These are phyloP conservation scores for Diaporthe ilicicola DNA, from an alignment of 2,329 filamentous ascomycete genomes.

Conservation along the genomic window DNA sequence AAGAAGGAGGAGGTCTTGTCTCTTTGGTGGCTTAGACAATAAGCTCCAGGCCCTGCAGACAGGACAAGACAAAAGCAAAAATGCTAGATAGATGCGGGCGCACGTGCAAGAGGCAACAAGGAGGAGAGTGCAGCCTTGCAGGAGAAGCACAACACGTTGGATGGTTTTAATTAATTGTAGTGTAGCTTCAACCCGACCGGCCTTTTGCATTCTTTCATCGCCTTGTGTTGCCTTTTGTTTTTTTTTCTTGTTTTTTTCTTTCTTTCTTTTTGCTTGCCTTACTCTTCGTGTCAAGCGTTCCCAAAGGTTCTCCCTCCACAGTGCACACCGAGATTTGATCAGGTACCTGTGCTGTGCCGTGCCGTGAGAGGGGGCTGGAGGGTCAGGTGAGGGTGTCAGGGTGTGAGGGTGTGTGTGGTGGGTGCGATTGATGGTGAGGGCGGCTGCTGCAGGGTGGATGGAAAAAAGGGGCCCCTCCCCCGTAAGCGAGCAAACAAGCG, in stretches of 20 bases:
- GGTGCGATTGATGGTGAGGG: not conserved
- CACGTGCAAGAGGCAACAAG: not conserved
- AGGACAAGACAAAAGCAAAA: conserved; percentile 23
- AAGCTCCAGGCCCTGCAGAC: conserved; percentile 20
- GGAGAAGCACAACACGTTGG: not conserved
- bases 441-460: conserved; percentile 15
- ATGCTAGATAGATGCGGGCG: conserved; percentile 9
- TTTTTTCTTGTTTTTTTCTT: too few species aligned
- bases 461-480: conserved; percentile 19
- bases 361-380: not conserved
- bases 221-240: not conserved
- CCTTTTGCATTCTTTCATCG: not conserved
- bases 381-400: not conserved
- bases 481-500: conserved; percentile 15
- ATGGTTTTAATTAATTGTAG: conserved; percentile 4
- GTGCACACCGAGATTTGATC: conserved; percentile 25
- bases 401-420: not conserved
- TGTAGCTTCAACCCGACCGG: not conserved
- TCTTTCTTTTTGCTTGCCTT: not conserved
- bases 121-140: not conserved
- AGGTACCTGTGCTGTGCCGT: not conserved
- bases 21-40: not conserved
- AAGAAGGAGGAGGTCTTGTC: not conserved
- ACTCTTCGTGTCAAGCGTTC: not conserved
- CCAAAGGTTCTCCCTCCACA: not conserved